Percentiles rank a stretch among this genome's conserved stretches.
phyloP scores from a whole-genome alignment of 129 eudicot species.

The Ambrosia artemisiifolia region DNA sequence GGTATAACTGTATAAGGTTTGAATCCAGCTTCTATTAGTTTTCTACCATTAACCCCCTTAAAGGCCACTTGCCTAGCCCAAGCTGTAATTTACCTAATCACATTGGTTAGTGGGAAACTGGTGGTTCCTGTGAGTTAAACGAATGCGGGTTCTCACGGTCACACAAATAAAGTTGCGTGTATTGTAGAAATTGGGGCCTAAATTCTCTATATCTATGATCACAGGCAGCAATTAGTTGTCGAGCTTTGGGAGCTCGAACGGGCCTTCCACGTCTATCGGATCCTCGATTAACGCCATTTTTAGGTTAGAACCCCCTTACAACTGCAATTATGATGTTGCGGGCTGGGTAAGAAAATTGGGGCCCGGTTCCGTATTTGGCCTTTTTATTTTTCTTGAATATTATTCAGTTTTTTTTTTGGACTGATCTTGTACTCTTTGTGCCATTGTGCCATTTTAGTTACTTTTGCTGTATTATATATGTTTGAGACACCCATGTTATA shows the following conservation, averaged over 20 bases:
- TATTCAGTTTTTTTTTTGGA: slow-evolving; percentile 28
- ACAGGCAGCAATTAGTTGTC: slow-evolving; percentile 75
- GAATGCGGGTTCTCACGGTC: background rate
- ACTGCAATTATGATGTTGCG: slow-evolving; percentile 3
- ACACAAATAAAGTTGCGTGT: background rate
- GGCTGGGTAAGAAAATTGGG: slow-evolving; percentile 21
- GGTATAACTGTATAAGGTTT: too few species aligned
- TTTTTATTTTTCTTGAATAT: slow-evolving; percentile 33
- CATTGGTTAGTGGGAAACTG: background rate
- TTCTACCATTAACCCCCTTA: background rate
- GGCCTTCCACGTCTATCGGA: slow-evolving; percentile 72
- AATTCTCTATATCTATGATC: slow-evolving; percentile 4
- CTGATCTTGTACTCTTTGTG: slow-evolving; percentile 18
- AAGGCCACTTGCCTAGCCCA: background rate
- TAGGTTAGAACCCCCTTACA: slow-evolving; percentile 35
- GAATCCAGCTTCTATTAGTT: background rate
- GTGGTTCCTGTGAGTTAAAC: background rate
- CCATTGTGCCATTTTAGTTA: slow-evolving; percentile 22
- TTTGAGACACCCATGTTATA: background rate
- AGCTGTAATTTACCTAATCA: background rate
- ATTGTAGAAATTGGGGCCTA: background rate
- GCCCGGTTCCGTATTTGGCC: slow-evolving; percentile 27
- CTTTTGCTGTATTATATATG: background rate
- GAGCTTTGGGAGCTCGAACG: slow-evolving; percentile 84
- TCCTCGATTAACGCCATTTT: slow-evolving; percentile 61